A percentile compares a stretch with the other conserved stretches of the same genome.
phyloP scores from a whole-genome alignment of 257 asterid species.

The Echium plantagineum region DNA sequence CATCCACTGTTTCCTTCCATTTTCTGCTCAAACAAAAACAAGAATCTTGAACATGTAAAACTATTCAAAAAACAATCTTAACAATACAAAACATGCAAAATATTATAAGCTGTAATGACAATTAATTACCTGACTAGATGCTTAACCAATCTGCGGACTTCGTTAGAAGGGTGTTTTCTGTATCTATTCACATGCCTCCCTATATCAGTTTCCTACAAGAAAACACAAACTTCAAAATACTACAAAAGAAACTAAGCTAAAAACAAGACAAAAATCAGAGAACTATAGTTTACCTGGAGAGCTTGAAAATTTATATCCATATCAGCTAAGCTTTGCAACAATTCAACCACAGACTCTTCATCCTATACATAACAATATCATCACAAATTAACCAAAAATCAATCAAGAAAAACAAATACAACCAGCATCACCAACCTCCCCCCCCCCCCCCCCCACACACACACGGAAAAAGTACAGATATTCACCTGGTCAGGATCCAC shows the following conservation, averaged over 20 bases:
- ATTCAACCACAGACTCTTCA: conserved; percentile 62
- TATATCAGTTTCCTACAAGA: conserved; percentile 69
- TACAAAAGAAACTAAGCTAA: not conserved
- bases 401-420: not conserved
- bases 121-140: conserved; percentile 65
- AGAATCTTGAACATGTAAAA: conserved; percentile 3
- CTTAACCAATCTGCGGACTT: conserved; percentile 80
- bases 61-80: not conserved
- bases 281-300: conserved; percentile 40
- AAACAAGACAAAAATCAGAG: not conserved
- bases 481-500: conserved; percentile 68
- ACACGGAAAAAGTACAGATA: not conserved
- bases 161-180: conserved; percentile 71
- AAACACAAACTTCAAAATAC: not conserved
- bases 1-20: conserved; percentile 93
- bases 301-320: conserved; percentile 87
- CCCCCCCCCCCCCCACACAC: no score
- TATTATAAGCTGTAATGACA: no score
- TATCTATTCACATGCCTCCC: conserved; percentile 80
- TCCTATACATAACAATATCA: conserved; percentile 17
- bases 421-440: not conserved
- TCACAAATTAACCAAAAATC: not conserved
- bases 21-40: conserved; percentile 39
- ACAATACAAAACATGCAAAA: not conserved
- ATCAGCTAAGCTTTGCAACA: conserved; percentile 67